Evolutionary conservation across 225 moss, liverwort and hornwort genomes (phyloP).

Genomic region (Pleurozium schreberi): DNA sequence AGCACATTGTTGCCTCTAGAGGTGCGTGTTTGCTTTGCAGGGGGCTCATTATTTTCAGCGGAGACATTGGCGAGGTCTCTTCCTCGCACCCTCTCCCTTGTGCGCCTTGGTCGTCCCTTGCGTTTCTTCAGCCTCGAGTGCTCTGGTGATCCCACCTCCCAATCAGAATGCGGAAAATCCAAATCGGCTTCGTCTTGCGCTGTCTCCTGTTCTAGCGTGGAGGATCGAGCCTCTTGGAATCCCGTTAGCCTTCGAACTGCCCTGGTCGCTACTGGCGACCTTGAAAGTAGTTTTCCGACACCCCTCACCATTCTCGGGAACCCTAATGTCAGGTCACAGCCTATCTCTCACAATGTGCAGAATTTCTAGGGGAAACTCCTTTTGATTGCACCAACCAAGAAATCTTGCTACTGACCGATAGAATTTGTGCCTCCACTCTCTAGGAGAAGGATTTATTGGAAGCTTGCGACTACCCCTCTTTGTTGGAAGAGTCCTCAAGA

Average conservation of each 20-base stretch:
- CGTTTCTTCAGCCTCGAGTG: background rate
- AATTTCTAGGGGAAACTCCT: background rate
- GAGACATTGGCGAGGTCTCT: background rate
- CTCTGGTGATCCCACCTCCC: background rate
- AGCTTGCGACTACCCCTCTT: background rate
- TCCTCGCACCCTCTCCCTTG: fast-evolving
- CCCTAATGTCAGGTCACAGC: background rate
- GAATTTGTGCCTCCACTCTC: background rate
- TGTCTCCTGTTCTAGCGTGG: fast-evolving
- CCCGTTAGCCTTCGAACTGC: too few relatives aligned
- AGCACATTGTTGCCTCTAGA: too few relatives aligned
- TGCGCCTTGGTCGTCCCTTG: fast-evolving
- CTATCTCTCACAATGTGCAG: fast-evolving
- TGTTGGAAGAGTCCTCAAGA: background rate
- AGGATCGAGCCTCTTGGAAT: fast-evolving
- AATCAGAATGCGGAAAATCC: fast-evolving
- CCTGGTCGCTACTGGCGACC: fast-evolving
- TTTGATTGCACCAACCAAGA: background rate
- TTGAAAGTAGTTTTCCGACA: fast-evolving
- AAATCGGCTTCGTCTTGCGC: fast-evolving
- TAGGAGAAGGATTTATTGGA: background rate
- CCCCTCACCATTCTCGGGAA: background rate
- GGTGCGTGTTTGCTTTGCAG: background rate
- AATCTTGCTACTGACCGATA: background rate
- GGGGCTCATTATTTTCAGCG: fast-evolving